These are phyloP conservation scores for Phaffomyces antillensis DNA, from an alignment of 805 yeast genomes.

Conservation along the genomic window DNA sequence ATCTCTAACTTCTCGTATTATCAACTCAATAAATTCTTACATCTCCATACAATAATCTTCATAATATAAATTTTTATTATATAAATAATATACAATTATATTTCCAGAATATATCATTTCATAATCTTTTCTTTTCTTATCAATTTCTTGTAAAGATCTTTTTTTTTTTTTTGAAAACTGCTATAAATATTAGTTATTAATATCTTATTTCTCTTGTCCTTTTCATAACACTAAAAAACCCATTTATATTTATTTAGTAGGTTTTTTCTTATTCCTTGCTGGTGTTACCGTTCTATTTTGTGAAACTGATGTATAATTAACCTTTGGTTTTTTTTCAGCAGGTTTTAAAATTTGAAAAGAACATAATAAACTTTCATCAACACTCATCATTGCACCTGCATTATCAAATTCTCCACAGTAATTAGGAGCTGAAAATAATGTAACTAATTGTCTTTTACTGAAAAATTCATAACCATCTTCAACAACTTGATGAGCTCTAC, in stretches of 20 bases:
- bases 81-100: background rate
- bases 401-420: constrained; percentile 98
- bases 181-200: too few species aligned
- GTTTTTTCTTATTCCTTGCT: constrained; percentile 51
- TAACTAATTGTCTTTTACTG: constrained; percentile 91
- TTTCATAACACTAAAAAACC: background rate
- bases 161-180: background rate
- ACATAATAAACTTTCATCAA: constrained; percentile 91
- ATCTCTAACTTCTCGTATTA: too few species aligned
- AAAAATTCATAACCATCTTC: constrained; percentile 99
- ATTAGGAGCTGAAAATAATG: constrained; percentile 94
- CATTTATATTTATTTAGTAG: constrained; percentile 39
- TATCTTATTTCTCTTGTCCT: too few species aligned
- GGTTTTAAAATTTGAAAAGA: constrained; percentile 96
- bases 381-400: constrained; percentile 99
- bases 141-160: too few species aligned
- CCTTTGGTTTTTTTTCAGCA: constrained; percentile 89
- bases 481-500: constrained; percentile 98
- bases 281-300: constrained; percentile 50
- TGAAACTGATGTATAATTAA: constrained; percentile 32
- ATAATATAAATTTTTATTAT: background rate
- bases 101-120: background rate
- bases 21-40: too few species aligned
- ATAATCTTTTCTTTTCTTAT: background rate
- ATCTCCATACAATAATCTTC: background rate